These are phyloP conservation scores for Ophiocordyceps camponoti-rufipedis DNA, from an alignment of 2,329 filamentous ascomycete genomes.

Conservation along the genomic window DNA sequence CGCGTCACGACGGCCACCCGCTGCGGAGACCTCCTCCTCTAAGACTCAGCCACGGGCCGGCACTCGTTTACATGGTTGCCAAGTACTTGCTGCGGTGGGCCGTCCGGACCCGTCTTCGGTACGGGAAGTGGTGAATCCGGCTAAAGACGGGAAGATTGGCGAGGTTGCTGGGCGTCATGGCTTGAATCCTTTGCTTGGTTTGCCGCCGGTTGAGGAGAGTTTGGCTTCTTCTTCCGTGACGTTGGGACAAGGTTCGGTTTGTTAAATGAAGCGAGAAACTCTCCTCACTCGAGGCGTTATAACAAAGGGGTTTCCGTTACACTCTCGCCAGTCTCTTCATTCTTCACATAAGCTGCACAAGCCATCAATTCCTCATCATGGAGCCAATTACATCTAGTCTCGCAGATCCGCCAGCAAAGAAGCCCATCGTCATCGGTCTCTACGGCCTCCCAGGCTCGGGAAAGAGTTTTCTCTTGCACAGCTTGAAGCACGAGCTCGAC, in stretches of 20 bases:
- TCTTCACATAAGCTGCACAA: too few relatives aligned
- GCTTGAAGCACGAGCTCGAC: slow-evolving; percentile 18
- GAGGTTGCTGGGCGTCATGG: slow-evolving; percentile 19
- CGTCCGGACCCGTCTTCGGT: slow-evolving; percentile 13
- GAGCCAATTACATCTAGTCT: neutral
- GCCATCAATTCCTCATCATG: neutral
- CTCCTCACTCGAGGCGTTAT: neutral
- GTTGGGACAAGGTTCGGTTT: neutral
- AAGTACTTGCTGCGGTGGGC: slow-evolving; percentile 23
- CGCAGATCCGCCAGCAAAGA: slow-evolving; percentile 3
- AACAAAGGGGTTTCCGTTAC: neutral
- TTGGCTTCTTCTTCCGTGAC: slow-evolving; percentile 17
- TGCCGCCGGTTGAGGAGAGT: slow-evolving; percentile 9
- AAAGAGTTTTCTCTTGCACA: slow-evolving; percentile 25
- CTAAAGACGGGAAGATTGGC: slow-evolving; percentile 15
- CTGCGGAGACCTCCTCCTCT: slow-evolving; percentile 11
- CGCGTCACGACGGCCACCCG: slow-evolving; percentile 17
- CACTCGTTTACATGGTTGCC: slow-evolving; percentile 22
- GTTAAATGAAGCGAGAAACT: too few relatives aligned
- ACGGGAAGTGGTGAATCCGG: slow-evolving; percentile 25
- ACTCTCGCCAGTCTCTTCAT: neutral
- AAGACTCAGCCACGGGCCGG: slow-evolving; percentile 5
- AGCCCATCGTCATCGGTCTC: slow-evolving; percentile 27
- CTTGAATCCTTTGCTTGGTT: slow-evolving; percentile 14
- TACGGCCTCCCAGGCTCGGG: slow-evolving; percentile 37